Evolutionary conservation across 352 stramenopile species (phyloP), one percentile per base, ranked within the genome.

Genomic region (Phytopythium aichiense): DNA sequence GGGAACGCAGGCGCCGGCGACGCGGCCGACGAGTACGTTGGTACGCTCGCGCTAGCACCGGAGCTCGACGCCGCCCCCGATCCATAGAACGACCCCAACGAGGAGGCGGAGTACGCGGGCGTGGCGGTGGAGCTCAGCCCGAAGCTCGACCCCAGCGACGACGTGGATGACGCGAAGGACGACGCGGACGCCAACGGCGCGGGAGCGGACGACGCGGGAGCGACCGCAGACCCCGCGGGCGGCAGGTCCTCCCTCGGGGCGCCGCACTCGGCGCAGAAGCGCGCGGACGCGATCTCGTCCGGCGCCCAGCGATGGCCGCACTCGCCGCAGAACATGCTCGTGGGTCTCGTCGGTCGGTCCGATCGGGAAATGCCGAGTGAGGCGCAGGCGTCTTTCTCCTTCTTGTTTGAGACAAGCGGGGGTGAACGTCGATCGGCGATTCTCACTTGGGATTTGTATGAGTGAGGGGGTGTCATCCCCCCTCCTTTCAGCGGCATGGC

Each of bases 241-340:
- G 78, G 68, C 25, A 77, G 66, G 37, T 92, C 79, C 60, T 92
- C 83, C 18, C 85, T 81, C 6, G 82, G 79, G 25, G 83, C 77
- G 8, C 85, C 83, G 49, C 85, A 94, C 65, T 94, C 85, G 56
- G 85, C 85, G 66, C 85, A 94, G 67, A 94, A 94, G 68, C 84
- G 81, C 65, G 83, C 80, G 42, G 68, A 85, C 31, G 77, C 79
- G 66, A 92, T 91, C 70, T 94, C 85, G 48, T 91, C 84, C 4
- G 84, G 77, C 46, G 82, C 84, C 84, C 84, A 94, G 48, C 79
- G 74, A 62, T 91, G 84, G 55, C 85, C 85, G 61, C 85, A 94
- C 71, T 94, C 85, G 22, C 76, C 84, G 50, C 85, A 94, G 68
- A 94, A 94, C 81, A 94, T 91, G 18, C 33, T 45, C n/a, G 35